Conservation (phyloP, 768 basidiomycete genomes). For the Polyporus arcularius region DNA sequence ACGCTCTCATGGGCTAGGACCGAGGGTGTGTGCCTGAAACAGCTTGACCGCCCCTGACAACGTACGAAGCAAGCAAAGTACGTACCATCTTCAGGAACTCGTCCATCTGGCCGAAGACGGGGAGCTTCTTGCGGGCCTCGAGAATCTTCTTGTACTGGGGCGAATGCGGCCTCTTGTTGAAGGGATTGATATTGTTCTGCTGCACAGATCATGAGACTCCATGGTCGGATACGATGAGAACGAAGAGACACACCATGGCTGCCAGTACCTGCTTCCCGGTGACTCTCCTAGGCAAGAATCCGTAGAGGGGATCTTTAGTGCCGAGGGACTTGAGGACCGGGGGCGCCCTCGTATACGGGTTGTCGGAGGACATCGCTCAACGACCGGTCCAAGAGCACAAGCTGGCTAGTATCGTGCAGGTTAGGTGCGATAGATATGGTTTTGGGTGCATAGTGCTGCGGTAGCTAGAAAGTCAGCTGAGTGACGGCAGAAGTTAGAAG, state of each 20-base stretch:
- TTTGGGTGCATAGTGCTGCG: no score
- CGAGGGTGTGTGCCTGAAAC: constrained; percentile 25
- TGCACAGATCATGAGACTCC: constrained; percentile 28
- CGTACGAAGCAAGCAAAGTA: constrained; percentile 19
- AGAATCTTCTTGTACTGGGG: constrained; percentile 85
- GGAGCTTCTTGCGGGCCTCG: constrained; percentile 81
- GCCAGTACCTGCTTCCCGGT: constrained; percentile 22
- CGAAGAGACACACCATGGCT: constrained; percentile 26
- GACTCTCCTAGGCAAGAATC: constrained; percentile 30
- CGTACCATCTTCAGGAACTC: constrained; percentile 89
- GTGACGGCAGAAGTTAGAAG: no score
- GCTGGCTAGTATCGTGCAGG: no score
- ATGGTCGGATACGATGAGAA: no score
- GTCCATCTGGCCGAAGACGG: constrained; percentile 90
- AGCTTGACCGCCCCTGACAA: constrained; percentile 31
- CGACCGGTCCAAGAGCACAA: no score
- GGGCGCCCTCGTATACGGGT: constrained; percentile 26
- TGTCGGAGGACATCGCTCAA: constrained; percentile 4
- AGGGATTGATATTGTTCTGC: constrained; percentile 85
- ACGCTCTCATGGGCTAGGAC: constrained; percentile 18
- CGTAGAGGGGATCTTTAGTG: constrained; percentile 26
- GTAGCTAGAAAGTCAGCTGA: no score
- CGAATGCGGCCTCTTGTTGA: constrained; percentile 79
- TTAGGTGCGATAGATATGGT: no score
- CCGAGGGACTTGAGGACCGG: constrained; percentile 14